These are phyloP conservation scores for Metschnikowia vanudenii DNA, from an alignment of 805 yeast species.

Conservation along the genomic window DNA sequence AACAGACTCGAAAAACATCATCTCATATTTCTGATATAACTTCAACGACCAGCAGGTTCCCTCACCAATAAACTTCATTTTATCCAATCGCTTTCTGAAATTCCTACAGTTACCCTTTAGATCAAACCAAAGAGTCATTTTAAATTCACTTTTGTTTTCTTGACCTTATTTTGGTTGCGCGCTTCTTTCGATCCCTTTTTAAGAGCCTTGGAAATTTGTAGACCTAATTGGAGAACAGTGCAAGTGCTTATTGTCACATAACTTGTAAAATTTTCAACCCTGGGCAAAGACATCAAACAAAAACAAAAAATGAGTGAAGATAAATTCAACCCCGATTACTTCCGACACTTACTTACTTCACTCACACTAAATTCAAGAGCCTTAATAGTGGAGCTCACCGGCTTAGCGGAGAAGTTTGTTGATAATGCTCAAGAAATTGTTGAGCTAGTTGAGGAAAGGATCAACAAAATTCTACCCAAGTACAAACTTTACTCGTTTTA, in stretches of 20 bases:
- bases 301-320: conserved; percentile 19
- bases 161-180: background rate
- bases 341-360: conserved; percentile 30
- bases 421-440: conserved; percentile 35
- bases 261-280: conserved; percentile 7
- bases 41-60: background rate
- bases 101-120: too few relatives aligned
- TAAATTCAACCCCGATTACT: conserved; percentile 28
- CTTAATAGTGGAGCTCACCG: conserved; percentile 39
- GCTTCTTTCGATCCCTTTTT: background rate
- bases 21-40: background rate
- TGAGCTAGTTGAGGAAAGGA: conserved; percentile 35
- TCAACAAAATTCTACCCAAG: conserved; percentile 38
- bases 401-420: conserved; percentile 34
- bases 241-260: conserved; percentile 7
- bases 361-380: conserved; percentile 40
- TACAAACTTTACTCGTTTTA: conserved; percentile 35
- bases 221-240: conserved; percentile 7
- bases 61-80: background rate
- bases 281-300: background rate
- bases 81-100: too few relatives aligned
- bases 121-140: too few relatives aligned
- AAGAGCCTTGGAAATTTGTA: conserved; percentile 6
- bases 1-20: background rate
- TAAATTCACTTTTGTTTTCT: background rate